Evolutionary conservation across 805 yeast genomes (phyloP).

Genomic region (Debaryomyces tyrocola): DNA sequence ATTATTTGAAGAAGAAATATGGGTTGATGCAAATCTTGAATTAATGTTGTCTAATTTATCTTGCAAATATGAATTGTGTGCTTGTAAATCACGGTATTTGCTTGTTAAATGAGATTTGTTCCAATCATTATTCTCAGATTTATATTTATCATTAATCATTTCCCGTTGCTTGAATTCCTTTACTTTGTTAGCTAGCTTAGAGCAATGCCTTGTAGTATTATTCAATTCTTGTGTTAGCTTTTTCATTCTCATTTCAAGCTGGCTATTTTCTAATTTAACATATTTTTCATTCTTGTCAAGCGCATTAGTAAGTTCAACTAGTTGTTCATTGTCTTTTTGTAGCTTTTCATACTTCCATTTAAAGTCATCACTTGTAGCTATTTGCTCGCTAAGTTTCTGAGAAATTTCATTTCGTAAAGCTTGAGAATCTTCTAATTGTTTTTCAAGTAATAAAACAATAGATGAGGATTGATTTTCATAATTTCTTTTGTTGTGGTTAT

Average conservation of each 20-base stretch:
- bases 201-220: constrained; percentile 27
- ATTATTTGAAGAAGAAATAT: constrained; percentile 22
- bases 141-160: constrained; percentile 26
- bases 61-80: constrained; percentile 14
- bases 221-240: constrained; percentile 30
- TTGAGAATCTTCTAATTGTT: constrained; percentile 34
- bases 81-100: not conserved
- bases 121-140: constrained; percentile 1
- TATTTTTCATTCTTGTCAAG: constrained; percentile 31
- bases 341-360: constrained; percentile 17
- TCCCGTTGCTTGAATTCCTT: constrained; percentile 24
- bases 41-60: constrained; percentile 30
- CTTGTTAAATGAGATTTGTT: constrained; percentile 16
- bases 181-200: constrained; percentile 29
- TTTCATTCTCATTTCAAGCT: constrained; percentile 28
- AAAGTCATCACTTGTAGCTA: constrained; percentile 18
- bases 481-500: not conserved
- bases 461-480: constrained; percentile 11
- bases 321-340: constrained; percentile 22
- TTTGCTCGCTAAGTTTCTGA: constrained; percentile 19
- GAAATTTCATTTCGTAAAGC: constrained; percentile 24
- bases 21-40: constrained; percentile 19
- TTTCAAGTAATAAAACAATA: constrained; percentile 27
- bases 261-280: constrained; percentile 26
- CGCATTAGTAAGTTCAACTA: constrained; percentile 23